Percentiles rank a stretch among this genome's conserved stretches.
These are phyloP conservation scores for Carex parvula DNA, from an alignment of 176 grass and related monocot species.

Conservation along the genomic window DNA sequence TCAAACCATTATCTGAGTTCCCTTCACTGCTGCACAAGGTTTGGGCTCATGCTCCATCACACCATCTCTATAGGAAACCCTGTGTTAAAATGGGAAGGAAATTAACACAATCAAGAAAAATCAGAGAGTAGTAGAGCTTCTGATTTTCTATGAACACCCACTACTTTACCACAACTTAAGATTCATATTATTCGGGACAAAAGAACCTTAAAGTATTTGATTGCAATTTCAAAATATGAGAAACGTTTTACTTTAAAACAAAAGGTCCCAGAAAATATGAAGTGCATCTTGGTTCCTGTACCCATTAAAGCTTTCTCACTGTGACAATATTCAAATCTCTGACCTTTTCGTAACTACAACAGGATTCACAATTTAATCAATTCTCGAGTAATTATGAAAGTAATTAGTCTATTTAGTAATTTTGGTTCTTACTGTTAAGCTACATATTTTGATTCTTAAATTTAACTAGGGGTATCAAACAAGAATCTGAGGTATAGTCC, in stretches of 20 bases:
- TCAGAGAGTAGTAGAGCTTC: neutral
- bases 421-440: neutral
- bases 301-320: neutral
- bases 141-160: neutral
- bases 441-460: neutral
- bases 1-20: constrained; percentile 83
- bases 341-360: neutral
- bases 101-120: constrained; percentile 17
- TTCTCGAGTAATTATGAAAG: neutral
- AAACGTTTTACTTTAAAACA: neutral
- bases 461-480: neutral
- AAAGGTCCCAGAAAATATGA: neutral
- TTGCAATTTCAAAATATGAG: neutral
- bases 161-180: neutral
- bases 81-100: constrained; percentile 8
- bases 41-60: constrained; percentile 84
- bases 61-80: constrained; percentile 87
- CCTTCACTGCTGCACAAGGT: constrained; percentile 91
- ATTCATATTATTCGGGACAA: neutral
- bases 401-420: neutral
- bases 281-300: neutral
- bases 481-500: neutral
- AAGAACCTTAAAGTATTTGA: neutral
- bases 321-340: neutral
- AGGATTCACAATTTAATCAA: neutral